These are phyloP conservation scores for Blastobotrys attinorum DNA, from an alignment of 805 yeast genomes.

Conservation along the genomic window DNA sequence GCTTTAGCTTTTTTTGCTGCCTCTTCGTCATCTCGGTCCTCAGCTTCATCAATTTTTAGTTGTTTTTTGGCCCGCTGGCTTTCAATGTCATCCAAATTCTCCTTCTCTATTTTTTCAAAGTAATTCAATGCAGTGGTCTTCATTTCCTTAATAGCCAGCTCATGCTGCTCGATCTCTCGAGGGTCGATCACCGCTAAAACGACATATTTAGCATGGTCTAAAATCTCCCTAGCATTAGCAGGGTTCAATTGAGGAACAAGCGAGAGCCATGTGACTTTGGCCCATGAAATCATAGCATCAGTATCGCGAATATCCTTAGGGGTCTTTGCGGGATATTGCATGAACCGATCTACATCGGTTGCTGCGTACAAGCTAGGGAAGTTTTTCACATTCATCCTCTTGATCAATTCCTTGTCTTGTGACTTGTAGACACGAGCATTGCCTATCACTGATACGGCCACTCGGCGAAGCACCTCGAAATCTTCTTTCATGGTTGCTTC, in stretches of 20 bases:
- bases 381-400: slow-evolving; percentile 21
- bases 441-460: slow-evolving; percentile 28
- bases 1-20: slow-evolving; percentile 24
- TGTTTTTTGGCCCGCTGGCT: slow-evolving; percentile 25
- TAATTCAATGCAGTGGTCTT: slow-evolving; percentile 25
- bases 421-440: slow-evolving; percentile 27
- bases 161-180: slow-evolving; percentile 19
- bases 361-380: slow-evolving; percentile 29
- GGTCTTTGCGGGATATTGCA: slow-evolving; percentile 23
- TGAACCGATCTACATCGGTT: slow-evolving; percentile 16
- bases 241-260: slow-evolving; percentile 31
- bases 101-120: slow-evolving; percentile 18
- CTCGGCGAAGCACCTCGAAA: slow-evolving; percentile 29
- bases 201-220: slow-evolving; percentile 23
- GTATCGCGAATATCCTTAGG: slow-evolving; percentile 29
- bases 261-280: slow-evolving; percentile 28
- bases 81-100: slow-evolving; percentile 20
- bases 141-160: slow-evolving; percentile 22
- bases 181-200: slow-evolving; percentile 28
- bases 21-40: slow-evolving; percentile 25
- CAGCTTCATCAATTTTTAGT: slow-evolving; percentile 27
- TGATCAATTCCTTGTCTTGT: slow-evolving; percentile 21
- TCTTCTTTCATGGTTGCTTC: slow-evolving; percentile 32
- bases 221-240: slow-evolving; percentile 26
- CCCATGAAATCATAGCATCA: slow-evolving; percentile 24